A percentile compares a stretch with the other conserved stretches of the same genome.
These are phyloP conservation scores for Pichia occidentalis DNA, from an alignment of 805 yeast genomes.

Conservation along the genomic window DNA sequence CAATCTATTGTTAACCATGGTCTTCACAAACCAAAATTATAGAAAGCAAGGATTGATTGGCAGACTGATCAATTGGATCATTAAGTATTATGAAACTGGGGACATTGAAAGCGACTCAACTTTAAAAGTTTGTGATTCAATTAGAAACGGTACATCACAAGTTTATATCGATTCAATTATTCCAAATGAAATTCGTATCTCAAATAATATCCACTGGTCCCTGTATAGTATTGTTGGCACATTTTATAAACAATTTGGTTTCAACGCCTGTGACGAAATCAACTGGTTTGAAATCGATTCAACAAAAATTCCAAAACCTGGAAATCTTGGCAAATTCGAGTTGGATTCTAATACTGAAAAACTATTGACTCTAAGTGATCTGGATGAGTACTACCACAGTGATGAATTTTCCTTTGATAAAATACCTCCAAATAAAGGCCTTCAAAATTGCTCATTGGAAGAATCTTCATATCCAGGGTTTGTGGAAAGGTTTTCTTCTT, in stretches of 20 bases:
- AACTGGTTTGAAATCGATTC: neutral
- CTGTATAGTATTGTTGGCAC: conserved; percentile 10
- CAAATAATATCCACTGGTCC: conserved; percentile 5
- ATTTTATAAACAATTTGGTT: conserved; percentile 10
- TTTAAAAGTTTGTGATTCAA: conserved; percentile 1
- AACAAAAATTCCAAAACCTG: neutral
- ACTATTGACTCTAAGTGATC: neutral
- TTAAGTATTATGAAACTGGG: conserved; percentile 9
- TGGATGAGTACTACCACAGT: conserved; percentile 4
- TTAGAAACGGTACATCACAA: conserved; percentile 1
- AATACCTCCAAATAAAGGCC: neutral
- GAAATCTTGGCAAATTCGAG: neutral
- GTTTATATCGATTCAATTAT: neutral
- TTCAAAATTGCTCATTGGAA: conserved; percentile 2
- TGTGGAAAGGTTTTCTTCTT: conserved; percentile 1
- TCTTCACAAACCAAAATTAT: conserved; percentile 9
- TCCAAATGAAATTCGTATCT: neutral
- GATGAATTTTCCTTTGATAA: neutral
- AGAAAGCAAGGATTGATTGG: conserved; percentile 7
- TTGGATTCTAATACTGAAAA: neutral
- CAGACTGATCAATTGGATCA: conserved; percentile 5
- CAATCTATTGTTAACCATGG: conserved; percentile 4
- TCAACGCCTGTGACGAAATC: conserved; percentile 1
- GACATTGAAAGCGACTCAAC: neutral
- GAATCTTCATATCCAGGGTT: neutral